Base-by-base conservation (phyloP, 2,329 filamentous ascomycete genomes). In the Fusarium camptoceras region DNA sequence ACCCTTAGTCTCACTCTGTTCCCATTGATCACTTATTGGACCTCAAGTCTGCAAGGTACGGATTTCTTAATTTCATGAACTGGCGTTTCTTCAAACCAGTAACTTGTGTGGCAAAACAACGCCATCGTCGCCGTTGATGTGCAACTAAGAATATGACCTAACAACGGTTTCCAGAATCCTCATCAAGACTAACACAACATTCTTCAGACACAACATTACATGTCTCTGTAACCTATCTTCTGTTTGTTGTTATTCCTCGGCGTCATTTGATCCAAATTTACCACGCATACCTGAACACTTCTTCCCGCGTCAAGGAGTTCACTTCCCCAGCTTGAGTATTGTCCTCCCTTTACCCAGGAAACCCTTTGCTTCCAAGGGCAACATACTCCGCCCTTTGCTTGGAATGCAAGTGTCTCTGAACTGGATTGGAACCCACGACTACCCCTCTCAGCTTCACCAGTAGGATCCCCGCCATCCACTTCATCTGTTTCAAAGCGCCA, bases 361-460 rank as follows among this genome's bases (percentile, higher is more conserved):
- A 59, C 59, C 24, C 47, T 42, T 41, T 59, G 44, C 65, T 66
- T 44, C 43, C 66, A 75, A 74, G 71, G 74, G 72, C 70, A 75
- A 73, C 66, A 53, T 60, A 72, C 72, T 67, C 72, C 59, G 74
- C 75, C 75, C 72, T 75, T 53, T 18, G 76, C 64, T 73, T 78
- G 79, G 79, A 81, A 81, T 81, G 78, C 73, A 47, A 79, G 67
- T 80, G 79, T 78, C 77, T 80, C 73, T 78, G 63, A 49, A 68
- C 67, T 79, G 78, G 76, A 79, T 80, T 73, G 78, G 75, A 77
- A 77, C 68, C 59, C 68, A 75, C 64, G 70, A 76, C 65, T 75
- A 75, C 77, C 77, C 76, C 77, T 76, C 66, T 71, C 67, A 78
- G 72, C 64, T 77, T 72, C 75, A 65, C 79, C 77, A 77, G 78